phyloP scores from a whole-genome alignment of 2,329 filamentous ascomycete species.

The Dothideomycetidae sp. region DNA sequence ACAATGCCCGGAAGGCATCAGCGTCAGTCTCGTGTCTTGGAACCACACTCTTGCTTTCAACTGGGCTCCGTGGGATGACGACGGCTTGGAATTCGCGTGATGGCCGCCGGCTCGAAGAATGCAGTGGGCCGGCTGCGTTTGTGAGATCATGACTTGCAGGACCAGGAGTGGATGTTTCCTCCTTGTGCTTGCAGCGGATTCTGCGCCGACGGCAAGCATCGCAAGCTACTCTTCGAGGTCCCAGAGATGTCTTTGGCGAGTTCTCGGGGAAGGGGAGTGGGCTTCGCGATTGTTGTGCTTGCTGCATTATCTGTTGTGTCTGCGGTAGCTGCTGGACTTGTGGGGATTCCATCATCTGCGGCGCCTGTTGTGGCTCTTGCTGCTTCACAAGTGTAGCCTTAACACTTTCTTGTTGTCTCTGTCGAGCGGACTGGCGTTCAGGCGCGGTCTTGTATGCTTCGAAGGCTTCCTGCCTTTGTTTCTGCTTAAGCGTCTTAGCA shows the following conservation, averaged over 20 bases:
- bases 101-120: slow-evolving; percentile 4
- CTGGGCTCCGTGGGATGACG: slow-evolving; percentile 3
- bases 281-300: slow-evolving; percentile 6
- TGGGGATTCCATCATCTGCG: slow-evolving; percentile 17
- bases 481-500: slow-evolving; percentile 39
- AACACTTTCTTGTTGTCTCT: slow-evolving; percentile 16
- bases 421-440: slow-evolving; percentile 32
- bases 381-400: slow-evolving; percentile 6
- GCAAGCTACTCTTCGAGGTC: slow-evolving; percentile 46
- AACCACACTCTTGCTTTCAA: neutral
- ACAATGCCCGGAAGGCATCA: no score
- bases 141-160: no score
- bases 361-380: slow-evolving; percentile 4
- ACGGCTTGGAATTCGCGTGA: slow-evolving; percentile 9
- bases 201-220: slow-evolving; percentile 48
- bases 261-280: slow-evolving; percentile 20
- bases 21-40: no score
- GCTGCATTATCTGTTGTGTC: slow-evolving; percentile 19
- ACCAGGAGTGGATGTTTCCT: no score
- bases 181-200: slow-evolving; percentile 50
- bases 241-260: slow-evolving; percentile 33
- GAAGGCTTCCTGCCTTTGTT: slow-evolving; percentile 38
- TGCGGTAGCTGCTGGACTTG: slow-evolving; percentile 10
- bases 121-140: no score
- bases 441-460: slow-evolving; percentile 30